Evolutionary conservation across 2,329 filamentous ascomycete genomes (phyloP).

Genomic region (Aspergillus sp.): DNA sequence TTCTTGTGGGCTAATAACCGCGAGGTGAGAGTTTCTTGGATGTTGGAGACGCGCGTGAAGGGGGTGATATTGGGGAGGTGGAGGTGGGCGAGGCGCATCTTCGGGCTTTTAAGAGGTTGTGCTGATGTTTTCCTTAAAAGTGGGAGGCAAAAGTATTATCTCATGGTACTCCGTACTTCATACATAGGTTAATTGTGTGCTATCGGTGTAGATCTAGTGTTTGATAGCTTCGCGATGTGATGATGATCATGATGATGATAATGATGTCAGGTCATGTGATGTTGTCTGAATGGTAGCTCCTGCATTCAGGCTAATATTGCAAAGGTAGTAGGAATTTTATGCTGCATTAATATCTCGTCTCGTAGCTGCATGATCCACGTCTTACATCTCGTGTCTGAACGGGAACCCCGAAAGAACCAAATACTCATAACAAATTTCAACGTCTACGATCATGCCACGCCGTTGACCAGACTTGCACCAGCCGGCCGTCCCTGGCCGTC

Average conservation of each 20-base stretch:
- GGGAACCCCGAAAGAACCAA: too few relatives aligned
- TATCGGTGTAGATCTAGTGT: neutral
- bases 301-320: too few relatives aligned
- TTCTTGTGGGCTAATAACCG: conserved; percentile 56
- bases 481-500: conserved; percentile 17
- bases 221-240: neutral
- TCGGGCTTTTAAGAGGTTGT: neutral
- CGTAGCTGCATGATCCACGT: too few relatives aligned
- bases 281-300: neutral
- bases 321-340: too few relatives aligned
- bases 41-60: conserved; percentile 46
- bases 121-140: too few relatives aligned
- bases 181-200: neutral
- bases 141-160: too few relatives aligned
- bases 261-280: neutral
- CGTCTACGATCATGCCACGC: conserved; percentile 4
- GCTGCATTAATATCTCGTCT: too few relatives aligned
- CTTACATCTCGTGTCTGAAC: too few relatives aligned
- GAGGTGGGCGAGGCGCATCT: conserved; percentile 53
- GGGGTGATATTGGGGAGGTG: conserved; percentile 48
- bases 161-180: too few relatives aligned
- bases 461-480: conserved; percentile 22
- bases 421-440: too few relatives aligned
- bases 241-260: neutral
- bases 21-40: conserved; percentile 51